Evolutionary conservation across 768 basidiomycete species (phyloP), one percentile per base, ranked within the genome.

Genomic region (Agaricus blazei): DNA sequence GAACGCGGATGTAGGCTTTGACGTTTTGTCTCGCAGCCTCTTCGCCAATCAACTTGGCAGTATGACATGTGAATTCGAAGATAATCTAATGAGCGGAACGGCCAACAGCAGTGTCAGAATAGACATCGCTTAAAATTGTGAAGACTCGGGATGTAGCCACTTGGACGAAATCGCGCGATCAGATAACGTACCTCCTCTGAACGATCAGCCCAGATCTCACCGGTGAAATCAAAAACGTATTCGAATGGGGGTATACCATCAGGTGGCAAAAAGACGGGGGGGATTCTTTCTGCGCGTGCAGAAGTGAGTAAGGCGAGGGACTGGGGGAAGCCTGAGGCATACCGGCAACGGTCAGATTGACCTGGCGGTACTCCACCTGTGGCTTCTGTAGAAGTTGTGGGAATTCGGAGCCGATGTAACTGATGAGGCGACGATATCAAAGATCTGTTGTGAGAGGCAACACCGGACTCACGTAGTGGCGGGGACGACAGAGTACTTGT

Each of bases 161-260:
- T 59, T 40, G 58, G 49, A 51, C 34, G 51, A 52, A 41, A 37
- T 34, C 44, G 47, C 56, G 48, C 47, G 57, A 48, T 41, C 26
- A 44, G 24, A 38, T 45, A 44, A 70, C 80, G 52, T 66, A 88
- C 90, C 76, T 84, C 73, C 67, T 91, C 89, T 29, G 82, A 80
- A 46, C 90, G 81, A 68, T 91, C 89, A 62, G 80, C 79, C 53
- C 81, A 80, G 54, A 89, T 73, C 68, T 93, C 91, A 42, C 92
- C 92, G 2, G 88, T 87, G 61, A 87, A 82, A 72, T 94, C 92
- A 67, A 93, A 93, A 23, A 93, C 87, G 68, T 88, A 87, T 55
- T 84, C 76, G 68, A 85, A 94, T 3, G 85, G 76, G n/a, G 77
- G 68, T 59, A 81, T 73, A 51, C 87, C 89, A 57, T 81, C 79